Evolutionary conservation across 2,329 filamentous ascomycete species (phyloP), one percentile per base, ranked within the genome.

Genomic region (Emergomyces orientalis): DNA sequence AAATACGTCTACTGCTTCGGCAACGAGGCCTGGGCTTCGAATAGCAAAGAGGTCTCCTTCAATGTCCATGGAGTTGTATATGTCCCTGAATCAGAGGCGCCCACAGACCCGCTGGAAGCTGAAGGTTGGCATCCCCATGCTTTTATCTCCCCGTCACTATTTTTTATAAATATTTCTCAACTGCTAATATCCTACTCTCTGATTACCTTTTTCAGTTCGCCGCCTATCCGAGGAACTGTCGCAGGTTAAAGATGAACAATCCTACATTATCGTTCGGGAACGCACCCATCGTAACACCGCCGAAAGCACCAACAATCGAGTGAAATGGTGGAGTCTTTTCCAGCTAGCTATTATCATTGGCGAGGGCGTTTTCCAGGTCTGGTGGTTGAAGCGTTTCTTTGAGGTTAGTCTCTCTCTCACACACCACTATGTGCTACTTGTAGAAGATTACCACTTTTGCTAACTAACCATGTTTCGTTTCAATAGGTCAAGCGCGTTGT

Each of bases 261-360:
- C 88, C 70, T 99, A 99, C 81, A 97, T 99, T 72, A 87, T 99
- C 66, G 80, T 97, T 64, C 89, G 94, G 70, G 94, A 99, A 81
- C 86, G 94, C 73, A 96, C 90, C 69, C 94, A 99, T 83, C 86
- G 94, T 75, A 99, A 99, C 81, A 99, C 94, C 11, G 94, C 94
- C 67, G 94, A 99, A 82, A 97, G 92, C 84, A 99, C 94, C 72
- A 99, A 99, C 78, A 85, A 86, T 70, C 85, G 94, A 69, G 94
- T 99, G 75, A 99, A 99, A 82, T 99, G 94, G 94, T 99, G 94
- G 94, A 97, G 94, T 77, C 84, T 97, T 71, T 97, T 97, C 78
- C 92, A 99, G 78, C 86, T 99, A 67, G 84, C 86, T 63, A 87
- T 97, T 59, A 84, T 99, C 66, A 82, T 95, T 68, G 91, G 89